These are phyloP conservation scores for Leccinum subfulvum DNA, from an alignment of 1,284 basidiomycete species.

Conservation along the genomic window DNA sequence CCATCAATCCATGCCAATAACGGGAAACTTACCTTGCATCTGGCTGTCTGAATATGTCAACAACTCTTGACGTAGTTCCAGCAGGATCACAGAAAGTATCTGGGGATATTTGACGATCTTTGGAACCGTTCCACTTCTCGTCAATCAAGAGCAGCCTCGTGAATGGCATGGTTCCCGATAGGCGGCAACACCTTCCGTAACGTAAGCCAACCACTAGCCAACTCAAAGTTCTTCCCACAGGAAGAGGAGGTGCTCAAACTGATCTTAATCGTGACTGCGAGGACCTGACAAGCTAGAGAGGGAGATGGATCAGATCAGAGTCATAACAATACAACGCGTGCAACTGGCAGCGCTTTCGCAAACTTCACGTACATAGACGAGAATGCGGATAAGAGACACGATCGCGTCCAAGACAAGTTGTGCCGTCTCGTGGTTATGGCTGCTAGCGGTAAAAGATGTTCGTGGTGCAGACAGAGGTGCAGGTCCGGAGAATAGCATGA, in stretches of 20 bases:
- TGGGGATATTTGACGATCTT: too few species aligned
- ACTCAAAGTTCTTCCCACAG: too few species aligned
- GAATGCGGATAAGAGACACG: conserved; percentile 52
- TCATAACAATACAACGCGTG: conserved; percentile 71
- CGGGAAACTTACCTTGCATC: too few species aligned
- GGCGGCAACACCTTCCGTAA: too few species aligned
- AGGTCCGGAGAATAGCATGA: conserved; percentile 34
- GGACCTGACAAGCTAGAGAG: conserved; percentile 54
- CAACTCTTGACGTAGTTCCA: too few species aligned
- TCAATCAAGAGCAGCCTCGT: too few species aligned
- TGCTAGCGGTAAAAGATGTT: conserved; percentile 35
- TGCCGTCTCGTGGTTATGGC: conserved; percentile 44
- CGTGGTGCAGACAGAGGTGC: conserved; percentile 43
- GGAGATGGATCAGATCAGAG: conserved; percentile 68
- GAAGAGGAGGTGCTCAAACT: conserved; percentile 28
- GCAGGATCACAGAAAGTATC: too few species aligned
- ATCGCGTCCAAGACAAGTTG: conserved; percentile 62
- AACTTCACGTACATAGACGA: conserved; percentile 61
- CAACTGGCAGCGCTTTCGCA: conserved; percentile 64
- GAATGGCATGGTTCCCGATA: too few species aligned
- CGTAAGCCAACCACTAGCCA: too few species aligned
- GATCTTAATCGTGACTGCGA: conserved; percentile 48
- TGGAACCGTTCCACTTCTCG: too few species aligned
- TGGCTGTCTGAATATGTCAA: too few species aligned
- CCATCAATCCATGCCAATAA: too few species aligned